Evolutionary conservation across 2,329 filamentous ascomycete genomes (phyloP).

Genomic region (Colletotrichum cuscutae): DNA sequence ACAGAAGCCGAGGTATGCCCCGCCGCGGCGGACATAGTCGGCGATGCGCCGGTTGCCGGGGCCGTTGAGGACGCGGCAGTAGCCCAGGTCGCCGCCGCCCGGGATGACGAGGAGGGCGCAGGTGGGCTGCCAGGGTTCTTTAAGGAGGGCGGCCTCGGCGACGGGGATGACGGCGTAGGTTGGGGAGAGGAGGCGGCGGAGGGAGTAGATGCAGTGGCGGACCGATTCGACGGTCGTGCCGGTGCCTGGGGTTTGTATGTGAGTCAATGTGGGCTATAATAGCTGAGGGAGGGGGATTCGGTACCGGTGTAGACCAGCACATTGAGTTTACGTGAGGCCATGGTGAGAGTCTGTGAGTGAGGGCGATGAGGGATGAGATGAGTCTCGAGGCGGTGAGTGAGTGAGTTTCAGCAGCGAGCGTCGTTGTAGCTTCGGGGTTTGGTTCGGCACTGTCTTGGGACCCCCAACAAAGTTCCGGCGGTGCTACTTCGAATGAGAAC

Average conservation of each 20-base stretch:
- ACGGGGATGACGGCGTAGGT: constrained; percentile 94
- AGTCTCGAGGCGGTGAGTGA: constrained; percentile 10
- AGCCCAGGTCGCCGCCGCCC: constrained; percentile 92
- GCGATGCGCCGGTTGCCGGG: constrained; percentile 85
- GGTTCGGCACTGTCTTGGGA: constrained; percentile 15
- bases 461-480: constrained; percentile 10
- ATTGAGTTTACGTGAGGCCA: constrained; percentile 81
- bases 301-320: constrained; percentile 92
- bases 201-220: constrained; percentile 86
- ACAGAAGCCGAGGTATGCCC: constrained; percentile 89
- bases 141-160: constrained; percentile 79
- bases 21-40: constrained; percentile 87
- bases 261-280: constrained; percentile 27
- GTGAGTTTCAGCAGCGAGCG: constrained; percentile 5
- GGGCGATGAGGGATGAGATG: constrained; percentile 13
- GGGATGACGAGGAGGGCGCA: constrained; percentile 93
- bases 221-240: constrained; percentile 91
- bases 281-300: neutral
- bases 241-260: constrained; percentile 65
- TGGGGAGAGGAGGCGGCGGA: constrained; percentile 86
- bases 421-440: constrained; percentile 7
- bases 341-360: constrained; percentile 45
- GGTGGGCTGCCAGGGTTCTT: constrained; percentile 89
- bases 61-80: constrained; percentile 89
- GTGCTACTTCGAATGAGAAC: neutral